A percentile compares a stretch with the other conserved stretches of the same genome.
These are phyloP conservation scores for Rhodofomes roseus DNA, from an alignment of 1,284 basidiomycete genomes.

Conservation along the genomic window DNA sequence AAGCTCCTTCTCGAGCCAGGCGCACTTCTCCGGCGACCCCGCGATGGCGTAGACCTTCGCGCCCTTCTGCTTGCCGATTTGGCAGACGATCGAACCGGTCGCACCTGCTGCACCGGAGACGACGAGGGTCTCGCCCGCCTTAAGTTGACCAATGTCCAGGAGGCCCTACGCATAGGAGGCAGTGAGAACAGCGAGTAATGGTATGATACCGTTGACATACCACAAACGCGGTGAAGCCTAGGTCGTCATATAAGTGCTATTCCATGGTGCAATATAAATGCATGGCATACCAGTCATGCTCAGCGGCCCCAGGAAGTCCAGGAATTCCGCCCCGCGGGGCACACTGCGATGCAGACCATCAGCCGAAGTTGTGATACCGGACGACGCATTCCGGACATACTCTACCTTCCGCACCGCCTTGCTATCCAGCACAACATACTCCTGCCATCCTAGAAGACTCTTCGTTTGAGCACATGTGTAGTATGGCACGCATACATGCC, in stretches of 20 bases:
- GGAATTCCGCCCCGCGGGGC: slow-evolving; percentile 47
- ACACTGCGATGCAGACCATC: slow-evolving; percentile 33
- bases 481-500: neutral
- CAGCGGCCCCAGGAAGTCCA: slow-evolving; percentile 79
- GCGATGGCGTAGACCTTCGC: slow-evolving; percentile 85
- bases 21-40: slow-evolving; percentile 76
- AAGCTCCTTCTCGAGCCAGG: slow-evolving; percentile 77
- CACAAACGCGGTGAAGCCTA: slow-evolving; percentile 82
- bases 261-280: neutral
- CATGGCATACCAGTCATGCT: slow-evolving; percentile 57
- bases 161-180: slow-evolving; percentile 62
- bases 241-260: too few relatives aligned
- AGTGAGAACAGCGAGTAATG: neutral
- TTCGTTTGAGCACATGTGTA: slow-evolving; percentile 6
- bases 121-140: slow-evolving; percentile 79
- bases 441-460: slow-evolving; percentile 74
- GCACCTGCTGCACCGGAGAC: slow-evolving; percentile 91
- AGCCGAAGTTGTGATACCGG: slow-evolving; percentile 5
- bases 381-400: slow-evolving; percentile 31
- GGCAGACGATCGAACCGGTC: slow-evolving; percentile 71
- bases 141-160: slow-evolving; percentile 72
- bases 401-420: slow-evolving; percentile 46
- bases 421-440: slow-evolving; percentile 66
- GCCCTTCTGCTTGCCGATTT: slow-evolving; percentile 73
- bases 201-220: slow-evolving; percentile 35